Evolutionary conservation across 371 early-diverging fungal species (phyloP), one percentile per base, ranked within the genome.

Genomic region (Nematocida sp.): DNA sequence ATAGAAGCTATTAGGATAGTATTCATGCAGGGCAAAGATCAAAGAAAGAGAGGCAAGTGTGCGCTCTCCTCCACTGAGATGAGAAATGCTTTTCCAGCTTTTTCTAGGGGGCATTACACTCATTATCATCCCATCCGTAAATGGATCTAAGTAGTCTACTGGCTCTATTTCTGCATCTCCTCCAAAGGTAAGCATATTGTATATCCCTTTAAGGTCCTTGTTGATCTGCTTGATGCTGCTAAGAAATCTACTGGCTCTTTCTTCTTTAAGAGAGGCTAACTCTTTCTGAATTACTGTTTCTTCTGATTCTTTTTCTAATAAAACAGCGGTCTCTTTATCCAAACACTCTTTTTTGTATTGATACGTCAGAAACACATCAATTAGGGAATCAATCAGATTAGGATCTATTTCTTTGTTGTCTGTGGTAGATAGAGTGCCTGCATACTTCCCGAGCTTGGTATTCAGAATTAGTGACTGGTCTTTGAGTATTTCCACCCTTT

Each of bases 81-180:
- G 93, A 2, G 92, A 88, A 63, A 98, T 95, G 81, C 94, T 94
- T 79, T 96, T 97, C 99, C 99, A 99, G 66, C 92, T 90, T 86
- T 99, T 97, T 81, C 95, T 95, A 25, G 98, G 99, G 2, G 98
- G 98, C 97, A 97, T 97, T 2, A 99, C 96, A 80, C 90, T 90
- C 81, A 98, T 93, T 31, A 94, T 85, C 51, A 98, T 90, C 9
- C 99, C 99, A 81, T 98, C 98, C 1, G 93, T 90, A 83, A 99
- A 99, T 0, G 99, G 98, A 83, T 98, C 97, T 81, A 96, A 83
- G 79, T 90, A 91, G 79, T 99, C 97, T 1, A 98, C 93, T n/a
- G 96, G 85, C 78, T 99, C 99, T 32, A 99, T 85, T 81, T 98
- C 98, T 0, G 99, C 98, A 82, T 94, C 95, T 21, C 99, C 99